These are phyloP conservation scores for Tausonia pullulans DNA, from an alignment of 1,284 basidiomycete genomes.

Conservation along the genomic window DNA sequence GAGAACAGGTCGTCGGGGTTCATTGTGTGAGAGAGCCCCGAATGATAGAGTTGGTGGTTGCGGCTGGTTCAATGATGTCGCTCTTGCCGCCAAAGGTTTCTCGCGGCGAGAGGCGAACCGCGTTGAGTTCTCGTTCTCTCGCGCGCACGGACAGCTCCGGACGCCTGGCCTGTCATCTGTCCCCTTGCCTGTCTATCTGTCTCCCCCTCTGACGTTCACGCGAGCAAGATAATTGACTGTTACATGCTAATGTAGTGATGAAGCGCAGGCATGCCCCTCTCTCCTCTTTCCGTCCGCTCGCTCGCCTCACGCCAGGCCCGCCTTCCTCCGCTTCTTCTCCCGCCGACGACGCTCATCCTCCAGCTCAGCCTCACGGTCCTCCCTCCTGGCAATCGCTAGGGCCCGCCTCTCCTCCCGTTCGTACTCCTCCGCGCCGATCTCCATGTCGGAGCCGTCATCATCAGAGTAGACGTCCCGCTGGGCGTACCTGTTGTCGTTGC, in stretches of 20 bases:
- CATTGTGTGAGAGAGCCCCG: neutral
- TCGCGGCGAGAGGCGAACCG: no score
- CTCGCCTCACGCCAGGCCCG: neutral
- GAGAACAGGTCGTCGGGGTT: conserved; percentile 12
- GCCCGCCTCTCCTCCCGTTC: conserved; percentile 10
- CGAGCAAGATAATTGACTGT: no score
- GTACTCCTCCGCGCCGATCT: conserved; percentile 1
- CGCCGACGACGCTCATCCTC: conserved; percentile 8
- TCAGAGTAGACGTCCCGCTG: conserved; percentile 11
- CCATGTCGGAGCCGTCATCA: conserved; percentile 11
- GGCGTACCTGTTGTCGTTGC: conserved; percentile 4
- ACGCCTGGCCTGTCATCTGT: no score
- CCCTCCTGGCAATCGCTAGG: conserved; percentile 7
- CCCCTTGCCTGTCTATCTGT: no score
- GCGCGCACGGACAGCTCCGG: no score
- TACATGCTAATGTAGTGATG: no score
- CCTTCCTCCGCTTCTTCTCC: conserved; percentile 13
- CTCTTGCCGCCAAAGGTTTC: no score
- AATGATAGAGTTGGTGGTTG: no score
- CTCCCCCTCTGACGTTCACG: no score
- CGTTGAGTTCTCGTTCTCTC: no score
- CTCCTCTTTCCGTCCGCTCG: neutral
- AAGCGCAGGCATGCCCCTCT: no score
- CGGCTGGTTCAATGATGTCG: no score
- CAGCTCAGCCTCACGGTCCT: conserved; percentile 6